These are phyloP conservation scores for Saccharomycodes ludwigii DNA, from an alignment of 805 yeast species.

Conservation along the genomic window DNA sequence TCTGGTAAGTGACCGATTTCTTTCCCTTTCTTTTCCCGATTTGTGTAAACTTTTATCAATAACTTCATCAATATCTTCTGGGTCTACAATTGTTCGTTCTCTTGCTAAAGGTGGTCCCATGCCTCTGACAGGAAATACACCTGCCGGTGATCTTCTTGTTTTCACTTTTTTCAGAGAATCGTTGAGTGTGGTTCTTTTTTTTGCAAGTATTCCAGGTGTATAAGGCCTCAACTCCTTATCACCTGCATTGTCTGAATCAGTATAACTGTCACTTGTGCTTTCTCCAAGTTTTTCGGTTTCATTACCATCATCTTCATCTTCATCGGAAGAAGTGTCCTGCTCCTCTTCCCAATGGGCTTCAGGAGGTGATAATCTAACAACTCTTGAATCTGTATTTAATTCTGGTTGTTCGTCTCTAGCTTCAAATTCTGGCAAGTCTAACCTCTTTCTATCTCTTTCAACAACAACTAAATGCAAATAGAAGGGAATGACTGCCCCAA, in stretches of 20 bases:
- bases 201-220: too few species aligned
- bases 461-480: conserved; percentile 62
- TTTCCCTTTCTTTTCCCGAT: neutral
- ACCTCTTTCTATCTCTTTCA: conserved; percentile 50
- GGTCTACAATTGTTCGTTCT: conserved; percentile 47
- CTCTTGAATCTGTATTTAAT: conserved; percentile 65
- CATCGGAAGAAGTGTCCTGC: conserved; percentile 4
- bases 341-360: conserved; percentile 6
- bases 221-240: too few species aligned
- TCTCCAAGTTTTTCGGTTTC: conserved; percentile 1
- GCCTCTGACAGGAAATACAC: conserved; percentile 70
- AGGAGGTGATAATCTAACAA: conserved; percentile 36
- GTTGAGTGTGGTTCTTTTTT: neutral
- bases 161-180: neutral
- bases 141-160: conserved; percentile 45
- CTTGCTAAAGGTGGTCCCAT: conserved; percentile 55
- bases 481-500: conserved; percentile 56
- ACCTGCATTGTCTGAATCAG: conserved; percentile 5
- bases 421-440: conserved; percentile 57
- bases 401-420: conserved; percentile 75
- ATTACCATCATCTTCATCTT: conserved; percentile 4
- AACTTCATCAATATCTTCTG: conserved; percentile 19
- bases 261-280: conserved; percentile 1
- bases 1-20: neutral
- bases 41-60: too few species aligned